Percentiles rank a stretch among this genome's conserved stretches.
phyloP scores from a whole-genome alignment of 345 rosid genomes.

The Euphorbia pulcherrima region DNA sequence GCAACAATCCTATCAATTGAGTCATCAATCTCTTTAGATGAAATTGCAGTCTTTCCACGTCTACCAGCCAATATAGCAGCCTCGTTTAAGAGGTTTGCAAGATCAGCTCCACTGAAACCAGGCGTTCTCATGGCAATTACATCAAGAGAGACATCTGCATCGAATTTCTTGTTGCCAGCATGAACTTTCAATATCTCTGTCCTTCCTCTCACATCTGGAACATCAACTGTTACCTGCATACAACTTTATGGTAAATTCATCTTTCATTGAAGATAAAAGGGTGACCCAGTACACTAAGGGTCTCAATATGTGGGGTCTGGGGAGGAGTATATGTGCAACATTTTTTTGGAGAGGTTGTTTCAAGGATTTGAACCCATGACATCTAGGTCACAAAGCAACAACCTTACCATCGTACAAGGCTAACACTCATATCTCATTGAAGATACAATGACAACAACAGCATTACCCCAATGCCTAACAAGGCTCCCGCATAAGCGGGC shows the following conservation, averaged over 20 bases:
- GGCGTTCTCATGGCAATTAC: conserved; percentile 96
- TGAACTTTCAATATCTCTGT: conserved; percentile 92
- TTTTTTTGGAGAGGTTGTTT: no score
- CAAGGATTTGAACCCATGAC: no score
- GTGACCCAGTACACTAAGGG: no score
- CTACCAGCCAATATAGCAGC: conserved; percentile 95
- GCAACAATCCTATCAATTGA: conserved; percentile 97
- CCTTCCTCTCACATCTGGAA: conserved; percentile 85
- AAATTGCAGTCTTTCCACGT: conserved; percentile 72
- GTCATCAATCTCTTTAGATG: conserved; percentile 92
- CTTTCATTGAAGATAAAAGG: neutral
- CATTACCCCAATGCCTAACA: no score
- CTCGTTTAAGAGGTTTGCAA: conserved; percentile 91
- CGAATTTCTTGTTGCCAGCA: conserved; percentile 83
- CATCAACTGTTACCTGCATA: conserved; percentile 82
- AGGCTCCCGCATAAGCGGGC: no score
- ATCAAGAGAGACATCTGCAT: conserved; percentile 78
- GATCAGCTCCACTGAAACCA: conserved; percentile 97
- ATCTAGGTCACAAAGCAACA: no score
- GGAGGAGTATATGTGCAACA: no score
- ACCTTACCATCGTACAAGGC: no score
- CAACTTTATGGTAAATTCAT: conserved; percentile 20
- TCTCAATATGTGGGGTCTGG: no score
- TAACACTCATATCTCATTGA: no score
- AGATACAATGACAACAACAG: no score